A percentile compares a stretch with the other conserved stretches of the same genome.
phyloP scores from a whole-genome alignment of 2,329 filamentous ascomycete species.

The Sclerotinia glacialis region DNA sequence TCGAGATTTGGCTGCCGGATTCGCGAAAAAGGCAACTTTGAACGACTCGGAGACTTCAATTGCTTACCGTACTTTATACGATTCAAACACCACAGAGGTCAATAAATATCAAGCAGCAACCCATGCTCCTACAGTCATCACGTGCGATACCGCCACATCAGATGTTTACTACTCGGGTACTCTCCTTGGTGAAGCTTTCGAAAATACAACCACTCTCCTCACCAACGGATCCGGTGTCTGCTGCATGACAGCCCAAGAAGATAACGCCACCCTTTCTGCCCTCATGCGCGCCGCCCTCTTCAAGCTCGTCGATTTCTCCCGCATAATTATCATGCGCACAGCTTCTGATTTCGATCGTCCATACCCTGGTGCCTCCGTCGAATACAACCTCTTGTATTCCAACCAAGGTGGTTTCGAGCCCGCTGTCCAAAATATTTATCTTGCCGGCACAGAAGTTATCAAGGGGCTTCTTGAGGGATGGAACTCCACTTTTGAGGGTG shows the following conservation, averaged over 20 bases:
- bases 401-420: slow-evolving; percentile 63
- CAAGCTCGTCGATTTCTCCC: slow-evolving; percentile 59
- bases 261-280: slow-evolving; percentile 66
- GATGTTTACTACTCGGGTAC: slow-evolving; percentile 70
- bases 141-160: slow-evolving; percentile 66
- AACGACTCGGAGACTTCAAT: slow-evolving; percentile 50
- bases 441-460: slow-evolving; percentile 63
- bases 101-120: slow-evolving; percentile 48
- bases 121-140: slow-evolving; percentile 53
- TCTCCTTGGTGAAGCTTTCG: slow-evolving; percentile 60
- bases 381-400: slow-evolving; percentile 57
- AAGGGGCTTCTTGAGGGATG: slow-evolving; percentile 57
- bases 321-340: slow-evolving; percentile 67
- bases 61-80: slow-evolving; percentile 47
- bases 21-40: slow-evolving; percentile 53
- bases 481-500: slow-evolving; percentile 55
- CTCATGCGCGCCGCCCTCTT: slow-evolving; percentile 56
- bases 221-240: slow-evolving; percentile 68
- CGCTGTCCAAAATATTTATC: slow-evolving; percentile 63
- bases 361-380: slow-evolving; percentile 53
- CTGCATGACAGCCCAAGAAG: slow-evolving; percentile 71
- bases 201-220: slow-evolving; percentile 59
- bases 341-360: slow-evolving; percentile 71
- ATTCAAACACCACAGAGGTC: slow-evolving; percentile 48
- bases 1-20: slow-evolving; percentile 50